Evolutionary conservation across 257 asterid species (phyloP), one percentile per base, ranked within the genome.

Genomic region (Sherardia arvensis): DNA sequence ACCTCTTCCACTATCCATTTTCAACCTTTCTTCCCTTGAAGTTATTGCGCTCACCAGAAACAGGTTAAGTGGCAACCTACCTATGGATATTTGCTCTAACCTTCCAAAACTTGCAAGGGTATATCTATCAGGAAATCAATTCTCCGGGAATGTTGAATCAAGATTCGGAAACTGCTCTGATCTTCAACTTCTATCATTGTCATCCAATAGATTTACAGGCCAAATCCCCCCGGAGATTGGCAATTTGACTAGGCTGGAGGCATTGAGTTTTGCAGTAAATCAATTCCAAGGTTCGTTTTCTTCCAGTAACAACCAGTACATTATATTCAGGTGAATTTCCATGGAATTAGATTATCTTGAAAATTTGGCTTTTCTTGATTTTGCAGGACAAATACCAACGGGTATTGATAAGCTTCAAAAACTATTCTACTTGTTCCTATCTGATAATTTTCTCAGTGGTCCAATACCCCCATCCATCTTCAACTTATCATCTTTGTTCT

Each of bases 81-180:
- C 76, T 7, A 17, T 21, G 18, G 38, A 61, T 17, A 61, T 70
- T 11, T 74, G 75, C 56, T 28, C 28, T 26, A 33, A 49, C 27
- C 63, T 70, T 54, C 76, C 62, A 21, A 26, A 38, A 2, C 62
- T 60, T 64, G 51, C 27, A 53, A 22, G 27, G 2, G 33, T 68
- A 18, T 12, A 8, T 30, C 29, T 64, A 18, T 25, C 62, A 4
- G 5, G 0, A 1, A 68, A 73, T 21, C 5, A 33, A 38, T 56
- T 68, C 4, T 54, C 30, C 17, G 82, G 77, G 17, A 3, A n/a
- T 8, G 59, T 79, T 28, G 78, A 73, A 2, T 12, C 73, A 1
- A 59, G 61, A 15, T 34, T 71, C 18, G 58, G 64, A 40, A 53
- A 67, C 33, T 72, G 81, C 45, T n/a, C 61, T 3, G 22, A 65